phyloP scores from a whole-genome alignment of 2,329 filamentous ascomycete species.

The Moelleriella libera region DNA sequence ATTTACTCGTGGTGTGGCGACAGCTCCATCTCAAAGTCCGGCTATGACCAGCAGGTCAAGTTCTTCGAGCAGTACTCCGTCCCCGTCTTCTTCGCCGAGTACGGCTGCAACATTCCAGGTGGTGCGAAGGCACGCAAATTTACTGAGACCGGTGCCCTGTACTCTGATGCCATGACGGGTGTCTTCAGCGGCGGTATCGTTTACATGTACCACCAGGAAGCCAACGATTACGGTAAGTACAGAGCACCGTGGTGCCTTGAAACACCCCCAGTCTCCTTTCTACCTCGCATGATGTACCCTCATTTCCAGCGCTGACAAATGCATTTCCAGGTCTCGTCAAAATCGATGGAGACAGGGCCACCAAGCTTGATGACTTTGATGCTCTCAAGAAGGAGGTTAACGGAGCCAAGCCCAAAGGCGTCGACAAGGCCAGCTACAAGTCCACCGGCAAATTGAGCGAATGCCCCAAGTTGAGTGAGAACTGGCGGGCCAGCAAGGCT shows the following conservation, averaged over 20 bases:
- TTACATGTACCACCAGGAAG: conserved; percentile 95
- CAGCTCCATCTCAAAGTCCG: conserved; percentile 61
- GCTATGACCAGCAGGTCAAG: conserved; percentile 67
- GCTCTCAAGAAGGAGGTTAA: conserved; percentile 57
- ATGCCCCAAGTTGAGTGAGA: conserved; percentile 53
- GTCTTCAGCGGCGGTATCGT: conserved; percentile 96
- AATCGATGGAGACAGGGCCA: conserved; percentile 41
- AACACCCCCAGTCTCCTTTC: neutral
- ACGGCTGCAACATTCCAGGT: conserved; percentile 66
- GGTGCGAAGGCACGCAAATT: conserved; percentile 59
- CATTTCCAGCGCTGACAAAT: neutral
- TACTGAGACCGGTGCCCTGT: conserved; percentile 73
- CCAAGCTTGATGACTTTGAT: conserved; percentile 60
- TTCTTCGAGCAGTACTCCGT: conserved; percentile 86
- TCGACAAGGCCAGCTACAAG: conserved; percentile 53
- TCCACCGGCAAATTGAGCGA: conserved; percentile 55
- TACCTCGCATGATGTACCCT: neutral
- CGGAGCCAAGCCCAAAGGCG: conserved; percentile 50
- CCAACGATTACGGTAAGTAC: conserved; percentile 65
- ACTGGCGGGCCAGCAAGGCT: conserved; percentile 50
- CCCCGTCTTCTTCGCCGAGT: conserved; percentile 96
- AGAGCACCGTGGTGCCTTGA: neutral
- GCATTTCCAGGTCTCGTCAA: conserved; percentile 46
- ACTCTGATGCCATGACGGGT: conserved; percentile 62
- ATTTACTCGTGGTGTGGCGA: conserved; percentile 98